A percentile compares a stretch with the other conserved stretches of the same genome.
Conservation (phyloP, 352 stramenopile species). For the Phytophthora boehmeriae region DNA sequence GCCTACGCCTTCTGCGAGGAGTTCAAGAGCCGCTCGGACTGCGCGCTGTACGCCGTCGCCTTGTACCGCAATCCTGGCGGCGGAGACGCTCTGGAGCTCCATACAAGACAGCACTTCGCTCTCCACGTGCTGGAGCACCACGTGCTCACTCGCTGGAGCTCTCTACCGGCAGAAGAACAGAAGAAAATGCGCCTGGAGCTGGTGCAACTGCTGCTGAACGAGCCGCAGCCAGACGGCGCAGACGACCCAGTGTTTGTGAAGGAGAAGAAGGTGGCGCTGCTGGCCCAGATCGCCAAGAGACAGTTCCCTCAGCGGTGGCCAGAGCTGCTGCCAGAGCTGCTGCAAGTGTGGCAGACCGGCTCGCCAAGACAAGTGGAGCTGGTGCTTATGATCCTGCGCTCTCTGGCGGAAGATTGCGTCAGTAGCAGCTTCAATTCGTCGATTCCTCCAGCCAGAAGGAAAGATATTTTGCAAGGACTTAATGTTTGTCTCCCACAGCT, state of each 20-base stretch:
- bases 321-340: conserved; percentile 63
- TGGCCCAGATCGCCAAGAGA: conserved; percentile 77
- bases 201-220: conserved; percentile 56
- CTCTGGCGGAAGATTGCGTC: conserved; percentile 79
- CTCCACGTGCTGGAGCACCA: conserved; percentile 80
- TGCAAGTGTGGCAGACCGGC: conserved; percentile 66
- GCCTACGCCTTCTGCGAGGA: conserved; percentile 80
- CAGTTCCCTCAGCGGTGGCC: conserved; percentile 87
- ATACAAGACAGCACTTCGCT: conserved; percentile 77
- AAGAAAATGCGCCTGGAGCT: conserved; percentile 55
- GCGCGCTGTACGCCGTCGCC: conserved; percentile 72
- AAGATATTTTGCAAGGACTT: conserved; percentile 80
- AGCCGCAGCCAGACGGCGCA: background rate
- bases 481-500: conserved; percentile 75
- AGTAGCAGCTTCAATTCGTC: conserved; percentile 82
- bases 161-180: conserved; percentile 49
- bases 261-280: conserved; percentile 79
- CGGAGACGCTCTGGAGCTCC: conserved; percentile 39
- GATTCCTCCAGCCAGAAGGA: conserved; percentile 71
- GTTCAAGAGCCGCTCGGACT: conserved; percentile 76
- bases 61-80: conserved; percentile 62
- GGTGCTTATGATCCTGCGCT: conserved; percentile 73
- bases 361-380: conserved; percentile 60
- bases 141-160: conserved; percentile 63
- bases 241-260: conserved; percentile 70